These are phyloP conservation scores for Pluteus cervinus DNA, from an alignment of 768 basidiomycete genomes.

Conservation along the genomic window DNA sequence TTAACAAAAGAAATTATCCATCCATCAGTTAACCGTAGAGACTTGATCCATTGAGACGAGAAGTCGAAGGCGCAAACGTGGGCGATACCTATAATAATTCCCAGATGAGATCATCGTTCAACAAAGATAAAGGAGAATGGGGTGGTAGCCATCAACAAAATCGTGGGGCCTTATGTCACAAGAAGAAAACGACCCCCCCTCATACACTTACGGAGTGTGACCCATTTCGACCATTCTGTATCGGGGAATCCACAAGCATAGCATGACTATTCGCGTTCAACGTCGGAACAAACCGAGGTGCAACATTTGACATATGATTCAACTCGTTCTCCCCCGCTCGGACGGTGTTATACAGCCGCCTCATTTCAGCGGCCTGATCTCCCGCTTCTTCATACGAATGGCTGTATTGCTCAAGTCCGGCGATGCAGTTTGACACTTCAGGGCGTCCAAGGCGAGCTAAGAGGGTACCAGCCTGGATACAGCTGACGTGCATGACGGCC, in stretches of 20 bases:
- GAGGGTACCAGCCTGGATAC: constrained; percentile 77
- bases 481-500: constrained; percentile 84
- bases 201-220: too few species aligned
- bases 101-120: too few species aligned
- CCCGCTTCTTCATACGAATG: constrained; percentile 83
- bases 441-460: constrained; percentile 79
- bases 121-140: too few species aligned
- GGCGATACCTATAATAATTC: too few species aligned
- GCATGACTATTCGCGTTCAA: constrained; percentile 17
- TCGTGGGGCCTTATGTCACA: too few species aligned
- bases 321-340: constrained; percentile 38
- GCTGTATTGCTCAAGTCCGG: constrained; percentile 83
- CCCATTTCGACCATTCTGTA: too few species aligned
- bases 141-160: too few species aligned
- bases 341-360: constrained; percentile 40
- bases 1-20: too few species aligned
- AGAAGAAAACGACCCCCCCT: too few species aligned
- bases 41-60: too few species aligned
- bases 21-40: too few species aligned
- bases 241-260: constrained; percentile 26
- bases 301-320: constrained; percentile 39
- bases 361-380: constrained; percentile 69
- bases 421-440: constrained; percentile 80
- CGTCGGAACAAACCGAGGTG: constrained; percentile 27
- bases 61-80: too few species aligned